These are phyloP conservation scores for Hericium erinaceus DNA, from an alignment of 768 basidiomycete genomes.

Conservation along the genomic window DNA sequence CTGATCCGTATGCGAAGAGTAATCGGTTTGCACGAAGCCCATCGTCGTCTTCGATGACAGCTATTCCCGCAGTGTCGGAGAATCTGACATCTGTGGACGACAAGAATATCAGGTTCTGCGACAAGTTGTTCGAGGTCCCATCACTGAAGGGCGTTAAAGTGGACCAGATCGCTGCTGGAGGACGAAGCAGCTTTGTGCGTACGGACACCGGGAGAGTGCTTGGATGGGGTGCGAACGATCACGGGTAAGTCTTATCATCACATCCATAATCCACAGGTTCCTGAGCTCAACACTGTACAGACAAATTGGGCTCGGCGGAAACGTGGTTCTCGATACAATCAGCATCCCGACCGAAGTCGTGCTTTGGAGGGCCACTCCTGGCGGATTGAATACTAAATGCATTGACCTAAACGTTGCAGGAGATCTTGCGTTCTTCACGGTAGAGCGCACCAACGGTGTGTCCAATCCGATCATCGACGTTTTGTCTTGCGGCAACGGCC, in stretches of 20 bases:
- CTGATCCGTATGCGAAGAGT: conserved; percentile 40
- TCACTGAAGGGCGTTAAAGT: conserved; percentile 54
- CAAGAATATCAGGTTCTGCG: conserved; percentile 52
- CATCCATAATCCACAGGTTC: too few relatives aligned
- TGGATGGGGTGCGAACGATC: conserved; percentile 86
- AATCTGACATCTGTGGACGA: conserved; percentile 22
- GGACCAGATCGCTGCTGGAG: conserved; percentile 64
- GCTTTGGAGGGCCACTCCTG: conserved; percentile 49
- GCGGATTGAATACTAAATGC: conserved; percentile 48
- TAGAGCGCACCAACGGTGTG: conserved; percentile 38
- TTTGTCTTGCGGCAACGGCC: conserved; percentile 76
- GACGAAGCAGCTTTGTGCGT: conserved; percentile 61
- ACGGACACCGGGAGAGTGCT: conserved; percentile 67
- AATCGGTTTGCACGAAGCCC: conserved; percentile 30
- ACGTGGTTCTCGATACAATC: conserved; percentile 55
- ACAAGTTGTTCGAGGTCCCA: conserved; percentile 68
- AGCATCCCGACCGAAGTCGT: conserved; percentile 80
- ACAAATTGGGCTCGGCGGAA: conserved; percentile 72
- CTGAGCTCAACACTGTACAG: conserved; percentile 24
- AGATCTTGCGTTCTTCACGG: conserved; percentile 68
- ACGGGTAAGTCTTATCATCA: conserved; percentile 40
- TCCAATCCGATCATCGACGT: conserved; percentile 39
- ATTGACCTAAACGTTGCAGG: conserved; percentile 62
- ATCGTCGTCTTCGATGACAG: conserved; percentile 20
- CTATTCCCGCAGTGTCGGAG: conserved; percentile 22